phyloP scores from a whole-genome alignment of 1,284 basidiomycete species.

The Leccinum pachyderme region DNA sequence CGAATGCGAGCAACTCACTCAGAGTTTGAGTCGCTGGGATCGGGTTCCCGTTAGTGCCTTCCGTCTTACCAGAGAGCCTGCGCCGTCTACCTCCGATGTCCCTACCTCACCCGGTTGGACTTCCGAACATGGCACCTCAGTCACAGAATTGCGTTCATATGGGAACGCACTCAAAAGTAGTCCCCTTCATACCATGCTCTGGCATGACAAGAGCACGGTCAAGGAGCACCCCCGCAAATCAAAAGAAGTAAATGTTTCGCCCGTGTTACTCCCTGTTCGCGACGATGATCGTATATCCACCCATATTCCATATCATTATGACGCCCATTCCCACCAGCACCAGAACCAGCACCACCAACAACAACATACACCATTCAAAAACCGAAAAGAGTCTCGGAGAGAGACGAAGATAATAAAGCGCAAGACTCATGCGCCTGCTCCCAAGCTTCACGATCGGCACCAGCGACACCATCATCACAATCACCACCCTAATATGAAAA shows the following conservation, averaged over 20 bases:
- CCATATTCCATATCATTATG: constrained; percentile 25
- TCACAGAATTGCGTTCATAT: constrained; percentile 25
- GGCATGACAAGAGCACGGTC: constrained; percentile 43
- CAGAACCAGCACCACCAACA: constrained; percentile 20
- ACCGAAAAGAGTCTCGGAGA: constrained; percentile 53
- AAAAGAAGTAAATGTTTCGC: constrained; percentile 42
- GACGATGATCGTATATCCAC: constrained; percentile 60
- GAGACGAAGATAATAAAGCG: constrained; percentile 64
- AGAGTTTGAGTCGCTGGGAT: constrained; percentile 64
- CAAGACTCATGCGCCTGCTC: constrained; percentile 46
- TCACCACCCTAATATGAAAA: constrained; percentile 66
- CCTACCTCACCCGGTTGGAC: constrained; percentile 33
- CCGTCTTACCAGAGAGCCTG: constrained; percentile 57
- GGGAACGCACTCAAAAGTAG: constrained; percentile 49
- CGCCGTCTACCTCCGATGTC: constrained; percentile 24
- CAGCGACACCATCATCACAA: constrained; percentile 36
- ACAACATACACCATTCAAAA: constrained; percentile 43
- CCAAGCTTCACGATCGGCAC: constrained; percentile 37
- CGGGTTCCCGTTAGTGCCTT: constrained; percentile 71
- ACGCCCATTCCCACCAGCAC: constrained; percentile 29
- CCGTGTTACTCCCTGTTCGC: constrained; percentile 52
- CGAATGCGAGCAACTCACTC: constrained; percentile 35
- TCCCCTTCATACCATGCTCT: constrained; percentile 56
- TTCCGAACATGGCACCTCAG: constrained; percentile 23
- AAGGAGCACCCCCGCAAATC: constrained; percentile 23